phyloP scores from a whole-genome alignment of 169 alveolate species.

The Cytauxzoon felis region DNA sequence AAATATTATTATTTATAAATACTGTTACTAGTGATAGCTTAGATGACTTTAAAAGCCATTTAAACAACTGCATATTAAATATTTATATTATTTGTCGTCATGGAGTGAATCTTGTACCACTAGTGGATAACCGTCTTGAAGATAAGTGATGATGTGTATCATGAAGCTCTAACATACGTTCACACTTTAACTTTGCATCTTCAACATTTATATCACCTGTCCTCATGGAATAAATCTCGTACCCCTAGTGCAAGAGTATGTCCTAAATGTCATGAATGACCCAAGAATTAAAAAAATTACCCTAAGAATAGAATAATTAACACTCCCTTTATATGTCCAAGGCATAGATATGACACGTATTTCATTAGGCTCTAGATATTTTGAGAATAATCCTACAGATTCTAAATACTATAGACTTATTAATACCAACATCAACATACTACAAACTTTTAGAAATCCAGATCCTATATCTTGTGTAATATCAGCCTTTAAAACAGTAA shows the following conservation, averaged over 20 bases:
- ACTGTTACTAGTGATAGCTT: constrained; percentile 25
- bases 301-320: constrained; percentile 48
- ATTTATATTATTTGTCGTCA: too few relatives aligned
- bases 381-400: constrained; percentile 37
- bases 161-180: too few relatives aligned
- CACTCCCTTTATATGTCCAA: constrained; percentile 61
- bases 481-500: constrained; percentile 33
- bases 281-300: constrained; percentile 26
- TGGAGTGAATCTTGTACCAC: too few relatives aligned
- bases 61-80: neutral
- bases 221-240: too few relatives aligned
- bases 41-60: constrained; percentile 2
- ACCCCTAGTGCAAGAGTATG: neutral
- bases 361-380: constrained; percentile 56
- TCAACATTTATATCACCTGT: too few relatives aligned
- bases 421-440: constrained; percentile 20
- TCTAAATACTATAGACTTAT: constrained; percentile 3
- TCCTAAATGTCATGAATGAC: neutral
- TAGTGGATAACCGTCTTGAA: too few relatives aligned
- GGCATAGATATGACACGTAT: constrained; percentile 54
- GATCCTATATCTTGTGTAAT: constrained; percentile 43
- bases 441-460: constrained; percentile 43
- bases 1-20: constrained; percentile 33
- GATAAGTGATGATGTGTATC: too few relatives aligned
- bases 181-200: too few relatives aligned